Evolutionary conservation across 1,284 basidiomycete species (phyloP), one percentile per base, ranked within the genome.

Genomic region (Golubevia sp.): DNA sequence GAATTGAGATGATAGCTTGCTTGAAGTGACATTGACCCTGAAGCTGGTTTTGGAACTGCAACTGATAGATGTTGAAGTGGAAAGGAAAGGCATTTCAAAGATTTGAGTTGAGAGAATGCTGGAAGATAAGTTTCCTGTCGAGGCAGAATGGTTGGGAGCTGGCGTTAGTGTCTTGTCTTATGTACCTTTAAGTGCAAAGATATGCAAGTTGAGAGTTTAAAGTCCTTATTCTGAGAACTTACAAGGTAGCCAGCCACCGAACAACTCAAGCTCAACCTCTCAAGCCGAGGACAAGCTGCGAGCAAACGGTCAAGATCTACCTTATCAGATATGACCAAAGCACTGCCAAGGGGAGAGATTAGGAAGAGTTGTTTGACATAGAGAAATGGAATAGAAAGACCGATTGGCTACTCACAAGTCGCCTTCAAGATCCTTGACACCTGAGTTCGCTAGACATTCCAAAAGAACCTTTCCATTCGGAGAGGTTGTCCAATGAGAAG

Each of bases 51-150:
- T 23, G n/a, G 49, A 50, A 34, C 50, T 3, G 57, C 25, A n/a
- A 58, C 30, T 52, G 58, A 56, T 20, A 63, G 50, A 26, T 63
- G 56, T n/a, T 63, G 61, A 8, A 63, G 27, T 20, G 61, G 61
- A 48, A 63, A 38, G 24, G 49, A 38, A 13, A 63, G 26, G 8
- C 20, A 48, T 49, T 53, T 21, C 48, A 63, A 20, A 6, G 58
- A 24, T 20, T 51, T 20, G 25, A 63, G 55, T 24, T 30, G 44
- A 44, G 61, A 34, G 21, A 63, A 63, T 2, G 51, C 61, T 24
- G 49, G 49, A 38, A 63, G 56, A 23, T 52, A 63, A 53, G 49
- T 30, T 30, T 63, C 61, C 30, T 34, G 11, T 3, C 4, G 11
- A 34, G 30, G 11, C 30, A 11, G 11, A 11, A 34, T 34, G 30